Evolutionary conservation across 2,329 filamentous ascomycete species (phyloP).

Genomic region (Salinomyces thailandicus): DNA sequence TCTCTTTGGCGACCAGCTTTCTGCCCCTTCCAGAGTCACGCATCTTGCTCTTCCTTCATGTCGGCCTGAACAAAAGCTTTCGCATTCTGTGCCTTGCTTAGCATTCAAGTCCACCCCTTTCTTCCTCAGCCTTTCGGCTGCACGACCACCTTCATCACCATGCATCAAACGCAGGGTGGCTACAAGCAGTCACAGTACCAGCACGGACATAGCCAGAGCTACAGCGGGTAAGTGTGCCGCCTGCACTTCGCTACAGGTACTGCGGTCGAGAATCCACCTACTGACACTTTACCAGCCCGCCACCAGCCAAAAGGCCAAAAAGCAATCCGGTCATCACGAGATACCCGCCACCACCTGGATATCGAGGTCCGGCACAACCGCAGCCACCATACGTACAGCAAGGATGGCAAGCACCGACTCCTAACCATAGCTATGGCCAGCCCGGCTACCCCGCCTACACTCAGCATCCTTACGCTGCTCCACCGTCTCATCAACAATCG

Average conservation of each 20-base stretch:
- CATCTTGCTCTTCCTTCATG: conserved; percentile 1
- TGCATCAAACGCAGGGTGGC: conserved; percentile 1
- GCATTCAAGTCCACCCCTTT: background rate
- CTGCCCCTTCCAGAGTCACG: background rate
- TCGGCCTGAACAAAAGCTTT: background rate
- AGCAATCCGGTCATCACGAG: conserved; percentile 40
- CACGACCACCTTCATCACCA: background rate
- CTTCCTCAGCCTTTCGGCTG: background rate
- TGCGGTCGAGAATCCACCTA: background rate
- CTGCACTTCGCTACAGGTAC: background rate
- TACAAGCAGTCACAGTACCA: conserved; percentile 1
- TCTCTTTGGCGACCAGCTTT: conserved; percentile 1
- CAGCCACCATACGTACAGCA: conserved; percentile 9
- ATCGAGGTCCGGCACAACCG: conserved; percentile 23
- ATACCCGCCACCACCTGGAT: conserved; percentile 41
- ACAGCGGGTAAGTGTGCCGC: conserved; percentile 1
- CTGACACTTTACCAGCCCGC: conserved; percentile 13
- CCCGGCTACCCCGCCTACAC: conserved; percentile 9
- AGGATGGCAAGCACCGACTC: conserved; percentile 12
- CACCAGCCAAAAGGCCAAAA: conserved; percentile 33
- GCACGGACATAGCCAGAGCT: conserved; percentile 1
- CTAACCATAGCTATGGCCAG: conserved; percentile 7
- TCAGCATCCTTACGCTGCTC: conserved; percentile 4
- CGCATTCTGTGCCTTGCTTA: background rate
- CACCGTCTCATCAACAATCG: conserved; percentile 10